Evolutionary conservation across 805 yeast species (phyloP).

Genomic region (Yarrowia keelungensis): DNA sequence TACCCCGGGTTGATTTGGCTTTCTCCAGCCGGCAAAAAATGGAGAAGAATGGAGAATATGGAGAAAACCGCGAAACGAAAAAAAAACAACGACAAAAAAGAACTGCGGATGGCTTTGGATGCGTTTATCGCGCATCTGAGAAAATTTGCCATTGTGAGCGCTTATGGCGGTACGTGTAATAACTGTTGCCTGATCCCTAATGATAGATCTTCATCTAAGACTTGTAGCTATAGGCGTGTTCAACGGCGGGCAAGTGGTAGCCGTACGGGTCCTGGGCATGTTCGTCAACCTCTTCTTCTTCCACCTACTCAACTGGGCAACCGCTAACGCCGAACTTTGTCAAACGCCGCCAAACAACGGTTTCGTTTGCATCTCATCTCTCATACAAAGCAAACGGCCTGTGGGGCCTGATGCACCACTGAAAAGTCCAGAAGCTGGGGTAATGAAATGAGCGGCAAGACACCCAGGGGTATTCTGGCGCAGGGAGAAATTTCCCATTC

Average conservation of each 20-base stretch:
- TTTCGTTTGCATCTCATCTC: slow-evolving; percentile 9
- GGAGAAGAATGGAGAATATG: slow-evolving; percentile 7
- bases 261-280: too few species aligned
- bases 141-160: too few species aligned
- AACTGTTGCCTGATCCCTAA: too few species aligned
- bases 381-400: slow-evolving; percentile 22
- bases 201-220: too few species aligned
- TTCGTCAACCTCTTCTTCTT: too few species aligned
- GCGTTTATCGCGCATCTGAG: slow-evolving; percentile 13
- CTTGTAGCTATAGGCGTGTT: too few species aligned
- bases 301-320: slow-evolving; percentile 4
- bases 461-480: too few species aligned
- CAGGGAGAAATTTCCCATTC: too few species aligned
- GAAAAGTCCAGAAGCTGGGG: slow-evolving; percentile 20
- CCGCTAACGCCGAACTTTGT: slow-evolving; percentile 18
- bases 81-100: not conserved
- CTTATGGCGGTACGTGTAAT: too few species aligned
- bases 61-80: not conserved
- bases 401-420: slow-evolving; percentile 16
- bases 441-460: not conserved
- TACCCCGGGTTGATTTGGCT: slow-evolving; percentile 38
- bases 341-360: slow-evolving; percentile 24
- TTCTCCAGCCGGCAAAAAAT: not conserved
- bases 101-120: not conserved
- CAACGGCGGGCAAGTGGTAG: too few species aligned